A percentile compares a stretch with the other conserved stretches of the same genome.
phyloP scores from a whole-genome alignment of 164 flowering plant species.

The Chimonanthus salicifolius region DNA sequence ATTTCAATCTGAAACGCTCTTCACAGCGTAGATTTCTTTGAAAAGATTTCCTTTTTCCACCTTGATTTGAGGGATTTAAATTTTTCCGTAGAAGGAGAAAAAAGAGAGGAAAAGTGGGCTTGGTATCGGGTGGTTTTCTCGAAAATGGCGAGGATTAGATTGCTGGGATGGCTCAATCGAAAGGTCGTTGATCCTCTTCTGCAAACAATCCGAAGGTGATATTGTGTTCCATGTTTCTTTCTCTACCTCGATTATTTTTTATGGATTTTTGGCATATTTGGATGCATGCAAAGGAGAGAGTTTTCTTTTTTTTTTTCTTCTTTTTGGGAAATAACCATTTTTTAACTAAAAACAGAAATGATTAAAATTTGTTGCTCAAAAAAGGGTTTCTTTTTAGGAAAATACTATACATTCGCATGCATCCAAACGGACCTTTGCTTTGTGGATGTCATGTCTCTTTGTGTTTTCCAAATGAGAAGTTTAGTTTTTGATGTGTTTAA shows the following conservation, averaged over 20 bases:
- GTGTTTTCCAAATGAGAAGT: too few species aligned
- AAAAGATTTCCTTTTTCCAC: neutral
- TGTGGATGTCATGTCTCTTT: too few species aligned
- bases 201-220: conserved; percentile 62
- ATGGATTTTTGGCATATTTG: neutral
- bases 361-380: neutral
- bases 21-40: too few species aligned
- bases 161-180: conserved; percentile 48
- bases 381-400: too few species aligned
- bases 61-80: neutral
- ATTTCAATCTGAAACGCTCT: neutral
- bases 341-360: too few species aligned
- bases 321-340: neutral
- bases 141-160: conserved; percentile 19
- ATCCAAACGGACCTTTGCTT: too few species aligned
- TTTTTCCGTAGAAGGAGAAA: neutral
- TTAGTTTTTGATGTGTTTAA: too few species aligned
- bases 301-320: neutral
- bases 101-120: neutral
- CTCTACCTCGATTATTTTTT: neutral
- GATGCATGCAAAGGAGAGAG: too few species aligned
- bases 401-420: too few species aligned
- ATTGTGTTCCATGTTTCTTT: neutral
- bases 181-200: conserved; percentile 74
- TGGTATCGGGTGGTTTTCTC: neutral